Evolutionary conservation across 768 basidiomycete species (phyloP).

Genomic region (Brasilioporus rufonigricans): DNA sequence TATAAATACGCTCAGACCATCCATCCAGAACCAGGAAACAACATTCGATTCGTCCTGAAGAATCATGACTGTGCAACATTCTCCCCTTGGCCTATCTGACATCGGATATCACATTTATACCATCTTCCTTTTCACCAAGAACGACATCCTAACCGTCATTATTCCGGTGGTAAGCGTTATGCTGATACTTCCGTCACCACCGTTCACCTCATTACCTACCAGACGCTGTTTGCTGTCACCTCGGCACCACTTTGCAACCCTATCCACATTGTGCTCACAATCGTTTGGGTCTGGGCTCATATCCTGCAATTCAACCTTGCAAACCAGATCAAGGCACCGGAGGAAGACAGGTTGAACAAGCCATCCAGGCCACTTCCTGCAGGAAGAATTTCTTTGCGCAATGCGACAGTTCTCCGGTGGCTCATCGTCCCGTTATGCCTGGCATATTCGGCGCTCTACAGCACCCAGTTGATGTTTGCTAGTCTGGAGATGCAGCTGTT

Average conservation of each 20-base stretch:
- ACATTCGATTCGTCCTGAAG: not conserved
- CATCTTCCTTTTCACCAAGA: conserved; percentile 42
- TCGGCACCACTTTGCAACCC: conserved; percentile 32
- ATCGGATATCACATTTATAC: conserved; percentile 24
- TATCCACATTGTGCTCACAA: conserved; percentile 22
- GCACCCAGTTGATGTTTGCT: conserved; percentile 30
- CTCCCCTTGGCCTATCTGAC: not conserved
- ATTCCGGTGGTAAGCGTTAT: conserved; percentile 41
- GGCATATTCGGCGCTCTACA: conserved; percentile 32
- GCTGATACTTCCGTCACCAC: not conserved
- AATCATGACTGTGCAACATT: conserved; percentile 19
- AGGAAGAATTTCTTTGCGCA: conserved; percentile 35
- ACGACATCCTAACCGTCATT: conserved; percentile 45
- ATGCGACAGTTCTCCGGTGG: conserved; percentile 39
- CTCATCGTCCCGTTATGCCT: conserved; percentile 36
- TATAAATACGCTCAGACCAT: not conserved
- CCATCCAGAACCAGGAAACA: not conserved
- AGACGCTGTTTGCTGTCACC: conserved; percentile 35
- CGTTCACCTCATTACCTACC: not conserved
- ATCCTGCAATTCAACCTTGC: conserved; percentile 43
- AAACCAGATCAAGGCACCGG: conserved; percentile 41
- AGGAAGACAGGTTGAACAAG: conserved; percentile 46
- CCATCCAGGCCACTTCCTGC: conserved; percentile 45
- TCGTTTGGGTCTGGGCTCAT: conserved; percentile 47
- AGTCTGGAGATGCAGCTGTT: conserved; percentile 35